These are phyloP conservation scores for Striga hermonthica DNA, from an alignment of 305 asterid genomes.

Conservation along the genomic window DNA sequence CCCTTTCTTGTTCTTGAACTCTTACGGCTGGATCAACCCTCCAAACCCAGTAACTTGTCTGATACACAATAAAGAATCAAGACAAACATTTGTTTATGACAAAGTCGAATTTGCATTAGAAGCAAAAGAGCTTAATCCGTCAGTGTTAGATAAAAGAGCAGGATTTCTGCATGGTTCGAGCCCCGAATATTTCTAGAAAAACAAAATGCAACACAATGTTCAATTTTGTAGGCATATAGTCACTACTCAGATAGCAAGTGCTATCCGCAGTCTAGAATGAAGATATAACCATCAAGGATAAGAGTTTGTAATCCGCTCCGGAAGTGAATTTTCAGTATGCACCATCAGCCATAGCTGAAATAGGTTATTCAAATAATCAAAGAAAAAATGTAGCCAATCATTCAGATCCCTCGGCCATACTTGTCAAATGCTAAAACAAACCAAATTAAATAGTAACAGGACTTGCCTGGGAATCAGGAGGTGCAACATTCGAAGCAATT, in stretches of 20 bases:
- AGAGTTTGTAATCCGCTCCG: too few species aligned
- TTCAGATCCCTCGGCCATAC: conserved; percentile 16
- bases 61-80: conserved; percentile 29
- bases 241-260: too few species aligned
- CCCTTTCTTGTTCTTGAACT: conserved; percentile 53
- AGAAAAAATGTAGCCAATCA: conserved; percentile 1
- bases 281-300: too few species aligned
- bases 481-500: conserved; percentile 56
- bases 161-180: conserved; percentile 2
- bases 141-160: background rate
- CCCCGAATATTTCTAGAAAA: background rate
- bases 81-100: conserved; percentile 22
- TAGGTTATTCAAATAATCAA: background rate
- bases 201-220: background rate
- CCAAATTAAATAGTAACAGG: conserved; percentile 26
- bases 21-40: conserved; percentile 60
- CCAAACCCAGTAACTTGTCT: conserved; percentile 73
- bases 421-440: conserved; percentile 21
- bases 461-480: conserved; percentile 61
- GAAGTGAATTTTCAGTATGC: background rate
- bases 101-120: background rate
- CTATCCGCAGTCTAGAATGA: too few species aligned
- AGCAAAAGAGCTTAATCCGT: background rate
- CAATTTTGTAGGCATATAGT: too few species aligned
- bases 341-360: too few species aligned